Evolutionary conservation across 2,329 filamentous ascomycete species (phyloP).

Genomic region (Coniochaeta hoffmannii): DNA sequence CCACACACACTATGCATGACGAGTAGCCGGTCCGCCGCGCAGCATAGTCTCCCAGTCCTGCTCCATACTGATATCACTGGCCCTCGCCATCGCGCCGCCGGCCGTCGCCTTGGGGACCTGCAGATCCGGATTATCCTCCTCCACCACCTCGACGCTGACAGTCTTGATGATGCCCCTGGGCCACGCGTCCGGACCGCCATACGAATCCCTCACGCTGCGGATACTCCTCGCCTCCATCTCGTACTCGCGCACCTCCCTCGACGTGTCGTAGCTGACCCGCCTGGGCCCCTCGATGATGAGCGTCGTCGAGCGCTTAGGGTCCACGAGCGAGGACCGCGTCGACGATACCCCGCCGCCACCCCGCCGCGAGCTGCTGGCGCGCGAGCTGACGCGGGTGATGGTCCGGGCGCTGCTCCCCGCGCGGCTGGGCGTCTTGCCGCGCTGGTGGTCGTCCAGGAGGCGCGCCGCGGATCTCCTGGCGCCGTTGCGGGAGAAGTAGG

Average conservation of each 20-base stretch:
- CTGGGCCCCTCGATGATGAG: constrained; percentile 19
- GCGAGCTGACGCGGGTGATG: constrained; percentile 8
- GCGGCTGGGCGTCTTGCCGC: constrained; percentile 11
- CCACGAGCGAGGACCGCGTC: constrained; percentile 13
- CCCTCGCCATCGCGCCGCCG: neutral
- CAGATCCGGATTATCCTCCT: constrained; percentile 22
- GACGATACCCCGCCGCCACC: constrained; percentile 7
- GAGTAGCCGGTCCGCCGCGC: constrained; percentile 12
- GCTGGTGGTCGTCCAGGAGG: constrained; percentile 5
- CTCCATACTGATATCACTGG: constrained; percentile 10
- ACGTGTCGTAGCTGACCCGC: constrained; percentile 11
- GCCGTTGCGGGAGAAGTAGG: constrained; percentile 19
- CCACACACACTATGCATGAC: neutral
- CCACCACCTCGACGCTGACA: constrained; percentile 26
- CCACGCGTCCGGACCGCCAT: constrained; percentile 18
- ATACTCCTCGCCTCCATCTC: constrained; percentile 5
- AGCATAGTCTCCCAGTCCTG: constrained; percentile 21
- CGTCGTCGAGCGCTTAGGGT: constrained; percentile 16
- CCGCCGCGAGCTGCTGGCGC: constrained; percentile 5
- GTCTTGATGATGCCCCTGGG: constrained; percentile 30
- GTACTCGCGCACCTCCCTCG: constrained; percentile 1
- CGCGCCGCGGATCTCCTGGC: neutral
- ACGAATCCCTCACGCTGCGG: constrained; percentile 7
- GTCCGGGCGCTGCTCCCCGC: constrained; percentile 12
- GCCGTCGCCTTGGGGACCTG: constrained; percentile 7